Evolutionary conservation across 129 eudicot species (phyloP), one percentile per base, ranked within the genome.

Genomic region (Flaveria sonorensis): DNA sequence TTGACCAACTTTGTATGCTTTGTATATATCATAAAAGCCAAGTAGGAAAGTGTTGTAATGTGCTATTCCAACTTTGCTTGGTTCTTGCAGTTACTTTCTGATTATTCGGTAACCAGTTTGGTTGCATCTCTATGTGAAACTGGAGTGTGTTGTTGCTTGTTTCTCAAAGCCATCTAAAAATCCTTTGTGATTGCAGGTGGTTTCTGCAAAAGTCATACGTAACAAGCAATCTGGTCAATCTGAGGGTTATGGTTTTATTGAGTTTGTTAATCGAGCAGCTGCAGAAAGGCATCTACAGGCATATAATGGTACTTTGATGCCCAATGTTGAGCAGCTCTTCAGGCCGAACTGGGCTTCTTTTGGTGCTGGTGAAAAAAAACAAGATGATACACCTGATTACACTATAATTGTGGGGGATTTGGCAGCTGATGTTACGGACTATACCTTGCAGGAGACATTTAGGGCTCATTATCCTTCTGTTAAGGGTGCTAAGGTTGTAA

Each of bases 331-430:
- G 80, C 98, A 90, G 26, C 78, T 77, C 45, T 93, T 88, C 77
- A 81, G 96, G 73, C 64, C 90, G 45, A 93, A 91, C 85, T 91
- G 97, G 98, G 98, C 97, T 64, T 82, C 89, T 45, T 84, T 90
- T 87, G 95, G 98, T 24, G 86, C 86, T 66, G 97, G 97, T 56
- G 97, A 93, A 84, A 93, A 86, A 80, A 89, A 87, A 63, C 62
- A 77, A 36, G 92, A 88, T 86, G 90, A 80, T 55, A 40, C 83
- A 59, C 81, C 92, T 43, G 98, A 91, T 21, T 78, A 73, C 80
- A 84, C 96, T 19, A 81, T 94, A 48, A 91, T 94, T 87, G 98
- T 91, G 81, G 98, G 98, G 67, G 98, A 91, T 60, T 86, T 94
- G 86, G 97, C 98, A 16, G 85, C 96, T 52, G 96, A 94, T 59